Evolutionary conservation across 2,329 filamentous ascomycete genomes (phyloP).

Genomic region (Fusarium tricinctum): DNA sequence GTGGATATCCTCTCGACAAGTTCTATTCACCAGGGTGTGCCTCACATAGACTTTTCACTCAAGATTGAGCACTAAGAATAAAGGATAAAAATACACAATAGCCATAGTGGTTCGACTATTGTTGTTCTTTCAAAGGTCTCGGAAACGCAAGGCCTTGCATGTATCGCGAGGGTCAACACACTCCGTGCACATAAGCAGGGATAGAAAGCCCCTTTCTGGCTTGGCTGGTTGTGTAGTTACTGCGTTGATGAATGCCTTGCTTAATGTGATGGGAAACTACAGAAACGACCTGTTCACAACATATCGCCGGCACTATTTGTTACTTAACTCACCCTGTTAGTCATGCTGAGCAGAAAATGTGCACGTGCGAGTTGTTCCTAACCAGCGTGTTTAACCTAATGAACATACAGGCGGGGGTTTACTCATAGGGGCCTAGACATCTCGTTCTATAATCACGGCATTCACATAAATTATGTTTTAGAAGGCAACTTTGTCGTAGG

Average conservation of each 20-base stretch:
- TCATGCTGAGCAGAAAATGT: no score
- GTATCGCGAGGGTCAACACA: conserved; percentile 49
- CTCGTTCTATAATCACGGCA: no score
- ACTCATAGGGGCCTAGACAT: no score
- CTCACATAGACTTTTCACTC: conserved; percentile 94
- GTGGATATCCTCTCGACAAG: conserved; percentile 97
- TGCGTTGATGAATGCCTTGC: neutral
- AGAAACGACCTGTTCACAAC: neutral
- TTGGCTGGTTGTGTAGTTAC: neutral
- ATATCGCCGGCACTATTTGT: neutral
- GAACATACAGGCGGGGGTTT: no score
- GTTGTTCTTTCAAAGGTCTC: conserved; percentile 59
- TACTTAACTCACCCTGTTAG: no score
- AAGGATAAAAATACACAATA: conserved; percentile 59
- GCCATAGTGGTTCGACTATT: conserved; percentile 73
- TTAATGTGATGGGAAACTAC: neutral
- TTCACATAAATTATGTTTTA: neutral
- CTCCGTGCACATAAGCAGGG: neutral
- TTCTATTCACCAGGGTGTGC: conserved; percentile 94
- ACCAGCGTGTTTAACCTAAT: no score
- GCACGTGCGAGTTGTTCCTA: no score
- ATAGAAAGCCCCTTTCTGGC: neutral
- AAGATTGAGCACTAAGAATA: conserved; percentile 75
- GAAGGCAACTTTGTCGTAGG: neutral
- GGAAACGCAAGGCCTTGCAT: conserved; percentile 67